Evolutionary conservation across 106 monocot species (phyloP).

Genomic region (Apostasia ramifera): DNA sequence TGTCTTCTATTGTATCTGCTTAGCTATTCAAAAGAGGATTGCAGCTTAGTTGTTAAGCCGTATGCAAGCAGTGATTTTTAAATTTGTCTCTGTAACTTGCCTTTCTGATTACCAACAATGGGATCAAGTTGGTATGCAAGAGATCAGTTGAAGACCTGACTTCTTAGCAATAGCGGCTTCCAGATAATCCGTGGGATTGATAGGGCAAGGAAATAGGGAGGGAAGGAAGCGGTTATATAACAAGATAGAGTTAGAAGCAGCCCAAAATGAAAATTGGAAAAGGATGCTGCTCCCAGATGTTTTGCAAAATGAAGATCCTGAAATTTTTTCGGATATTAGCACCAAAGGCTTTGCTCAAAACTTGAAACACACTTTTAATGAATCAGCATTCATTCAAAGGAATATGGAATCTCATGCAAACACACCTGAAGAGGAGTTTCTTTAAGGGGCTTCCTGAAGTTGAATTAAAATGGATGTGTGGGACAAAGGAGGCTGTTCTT

Average conservation of each 20-base stretch:
- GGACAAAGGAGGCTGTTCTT: constrained; percentile 59
- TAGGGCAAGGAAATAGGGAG: no score
- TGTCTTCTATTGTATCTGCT: no score
- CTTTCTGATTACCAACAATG: no score
- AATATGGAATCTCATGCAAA: constrained; percentile 54
- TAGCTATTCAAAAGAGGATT: no score
- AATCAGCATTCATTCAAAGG: constrained; percentile 56
- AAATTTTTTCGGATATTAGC: constrained; percentile 26
- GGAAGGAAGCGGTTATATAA: no score
- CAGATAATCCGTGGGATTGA: no score
- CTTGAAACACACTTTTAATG: constrained; percentile 38
- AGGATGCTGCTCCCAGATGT: constrained; percentile 56
- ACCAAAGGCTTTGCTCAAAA: constrained; percentile 38
- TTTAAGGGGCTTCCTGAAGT: constrained; percentile 72
- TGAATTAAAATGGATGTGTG: constrained; percentile 85
- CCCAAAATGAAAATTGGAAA: constrained; percentile 49
- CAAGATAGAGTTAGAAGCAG: constrained; percentile 56
- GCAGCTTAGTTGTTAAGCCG: no score
- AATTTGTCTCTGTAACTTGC: no score
- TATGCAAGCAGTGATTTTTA: no score
- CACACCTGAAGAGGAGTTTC: constrained; percentile 48
- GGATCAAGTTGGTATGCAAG: no score
- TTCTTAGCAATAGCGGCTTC: no score
- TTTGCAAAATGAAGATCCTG: constrained; percentile 46
- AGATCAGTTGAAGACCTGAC: no score